Conservation (phyloP, 495 filamentous ascomycete species). For the Aspergillus cristatus region DNA sequence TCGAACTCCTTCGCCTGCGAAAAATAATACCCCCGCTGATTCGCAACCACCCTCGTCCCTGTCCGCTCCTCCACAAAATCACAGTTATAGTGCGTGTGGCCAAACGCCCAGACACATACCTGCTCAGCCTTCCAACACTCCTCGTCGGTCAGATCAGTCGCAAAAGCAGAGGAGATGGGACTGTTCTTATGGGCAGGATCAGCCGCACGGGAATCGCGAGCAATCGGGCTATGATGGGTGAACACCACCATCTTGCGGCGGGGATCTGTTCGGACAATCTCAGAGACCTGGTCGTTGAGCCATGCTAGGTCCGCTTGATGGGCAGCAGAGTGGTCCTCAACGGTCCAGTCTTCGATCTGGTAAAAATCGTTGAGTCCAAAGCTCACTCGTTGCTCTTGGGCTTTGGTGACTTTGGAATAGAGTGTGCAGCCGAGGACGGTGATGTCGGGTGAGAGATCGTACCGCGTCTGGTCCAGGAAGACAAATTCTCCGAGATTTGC, state of each 20-base stretch:
- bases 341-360: constrained; percentile 35
- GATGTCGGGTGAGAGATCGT: constrained; percentile 23
- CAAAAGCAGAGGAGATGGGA: constrained; percentile 30
- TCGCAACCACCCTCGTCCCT: constrained; percentile 24
- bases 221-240: constrained; percentile 44
- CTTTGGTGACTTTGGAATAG: constrained; percentile 13
- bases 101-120: constrained; percentile 48
- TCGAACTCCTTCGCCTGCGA: constrained; percentile 22
- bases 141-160: constrained; percentile 36
- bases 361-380: constrained; percentile 42
- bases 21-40: constrained; percentile 32
- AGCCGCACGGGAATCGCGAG: constrained; percentile 19
- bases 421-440: constrained; percentile 40
- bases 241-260: constrained; percentile 36
- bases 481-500: constrained; percentile 31
- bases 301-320: constrained; percentile 37
- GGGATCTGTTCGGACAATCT: constrained; percentile 23
- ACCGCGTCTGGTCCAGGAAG: constrained; percentile 35
- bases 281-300: constrained; percentile 39
- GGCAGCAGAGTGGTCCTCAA: constrained; percentile 30
- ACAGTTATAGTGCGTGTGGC: constrained; percentile 48
- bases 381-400: constrained; percentile 15
- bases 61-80: constrained; percentile 24
- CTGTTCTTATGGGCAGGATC: constrained; percentile 36
- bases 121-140: constrained; percentile 32